Evolutionary conservation across 2,329 filamentous ascomycete species (phyloP), one percentile per base, ranked within the genome.

Genomic region (Alternaria rosae): DNA sequence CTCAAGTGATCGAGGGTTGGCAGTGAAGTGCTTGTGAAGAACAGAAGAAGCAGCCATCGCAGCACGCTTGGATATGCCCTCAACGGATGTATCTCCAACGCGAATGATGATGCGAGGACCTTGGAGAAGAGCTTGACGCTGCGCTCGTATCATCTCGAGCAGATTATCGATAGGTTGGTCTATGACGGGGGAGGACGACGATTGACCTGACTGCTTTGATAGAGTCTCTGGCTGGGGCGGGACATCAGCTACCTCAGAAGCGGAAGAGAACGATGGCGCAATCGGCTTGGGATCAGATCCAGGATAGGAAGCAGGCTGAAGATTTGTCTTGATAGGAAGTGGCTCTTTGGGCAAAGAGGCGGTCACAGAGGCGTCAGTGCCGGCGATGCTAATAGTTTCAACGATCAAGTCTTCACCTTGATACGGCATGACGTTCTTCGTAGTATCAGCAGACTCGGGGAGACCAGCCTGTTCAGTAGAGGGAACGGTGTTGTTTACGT

Each of bases 31-130:
- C 3, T 35, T 48, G 30, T 66, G 47, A 3, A 70, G 58, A 6
- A 59, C 42, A 1, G 43, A 44, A 13, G 66, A 70, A 5, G 56
- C 51, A 15, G 64, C 68, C 66, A 69, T 70, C 8, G 66, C 66
- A 17, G 57, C 55, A 28, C 66, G 66, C 51, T 67, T 67, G 17
- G 41, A 30, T 7, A 69, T 56, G 21, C 41, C 44, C 5, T 8
- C 9, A 6, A 69, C 45, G 10, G 32, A 30, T 9, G 25, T 23
- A 17, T 42, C 15, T 4, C 68, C 64, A 25, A 67, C 45, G 12
- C 21, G 38, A n/a, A 68, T 44, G n/a, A 50, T 59, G 11, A 70
- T 51, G 9, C 21, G 21, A 12, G 65, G 57, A 6, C 64, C 65
- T 5, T 32, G 42, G 15, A 69, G 54, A 13, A 64, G 50, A 21